Evolutionary conservation across 768 basidiomycete species (phyloP).

Genomic region (Paxillus rubicundulus): DNA sequence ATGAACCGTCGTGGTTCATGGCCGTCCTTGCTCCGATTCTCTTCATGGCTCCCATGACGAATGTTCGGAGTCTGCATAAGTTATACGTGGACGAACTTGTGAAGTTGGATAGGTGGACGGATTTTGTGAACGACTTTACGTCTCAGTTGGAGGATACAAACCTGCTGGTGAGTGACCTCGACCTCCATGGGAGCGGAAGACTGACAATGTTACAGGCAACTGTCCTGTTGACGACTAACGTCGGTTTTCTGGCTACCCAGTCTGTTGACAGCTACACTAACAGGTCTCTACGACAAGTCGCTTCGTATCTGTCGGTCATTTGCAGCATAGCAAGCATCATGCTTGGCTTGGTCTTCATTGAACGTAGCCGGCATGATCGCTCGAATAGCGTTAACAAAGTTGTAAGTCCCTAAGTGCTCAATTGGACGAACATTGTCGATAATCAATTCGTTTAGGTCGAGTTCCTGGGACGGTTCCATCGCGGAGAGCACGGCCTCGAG

Average conservation of each 20-base stretch:
- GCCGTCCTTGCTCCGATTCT: slow-evolving; percentile 36
- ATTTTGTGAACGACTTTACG: slow-evolving; percentile 40
- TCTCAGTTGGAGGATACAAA: slow-evolving; percentile 48
- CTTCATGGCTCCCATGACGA: slow-evolving; percentile 45
- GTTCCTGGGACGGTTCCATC: slow-evolving; percentile 20
- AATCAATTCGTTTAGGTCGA: slow-evolving; percentile 13
- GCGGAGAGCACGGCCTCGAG: slow-evolving; percentile 23
- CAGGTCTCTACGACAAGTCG: slow-evolving; percentile 32
- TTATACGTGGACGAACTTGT: slow-evolving; percentile 40
- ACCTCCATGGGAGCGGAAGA: neutral
- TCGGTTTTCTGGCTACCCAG: slow-evolving; percentile 54
- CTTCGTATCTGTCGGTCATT: slow-evolving; percentile 39
- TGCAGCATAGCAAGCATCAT: slow-evolving; percentile 36
- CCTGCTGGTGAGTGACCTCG: slow-evolving; percentile 36
- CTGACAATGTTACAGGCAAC: slow-evolving; percentile 36
- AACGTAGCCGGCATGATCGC: slow-evolving; percentile 34
- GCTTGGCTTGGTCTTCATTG: slow-evolving; percentile 35
- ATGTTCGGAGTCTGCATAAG: slow-evolving; percentile 39
- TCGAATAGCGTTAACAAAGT: slow-evolving; percentile 23
- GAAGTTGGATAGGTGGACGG: slow-evolving; percentile 38
- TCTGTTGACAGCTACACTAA: slow-evolving; percentile 24
- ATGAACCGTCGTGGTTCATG: slow-evolving; percentile 35
- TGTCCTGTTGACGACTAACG: slow-evolving; percentile 50
- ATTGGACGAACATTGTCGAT: neutral
- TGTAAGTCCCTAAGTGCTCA: slow-evolving; percentile 19